Evolutionary conservation across 2,329 filamentous ascomycete species (phyloP).

Genomic region (Allantophomopsis lycopodina): DNA sequence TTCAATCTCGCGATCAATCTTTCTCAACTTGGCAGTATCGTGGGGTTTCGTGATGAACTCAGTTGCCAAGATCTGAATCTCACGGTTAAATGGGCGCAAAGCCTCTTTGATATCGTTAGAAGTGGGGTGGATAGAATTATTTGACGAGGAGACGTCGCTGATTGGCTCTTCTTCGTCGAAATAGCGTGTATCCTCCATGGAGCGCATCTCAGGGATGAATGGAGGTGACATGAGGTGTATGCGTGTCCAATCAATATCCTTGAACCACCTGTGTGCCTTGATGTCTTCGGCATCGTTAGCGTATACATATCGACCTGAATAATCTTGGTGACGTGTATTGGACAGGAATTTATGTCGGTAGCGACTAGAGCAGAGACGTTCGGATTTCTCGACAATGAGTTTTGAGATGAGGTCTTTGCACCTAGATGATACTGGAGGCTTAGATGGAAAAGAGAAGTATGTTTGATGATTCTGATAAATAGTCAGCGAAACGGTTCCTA

Average conservation of each 20-base stretch:
- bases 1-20: conserved; percentile 19
- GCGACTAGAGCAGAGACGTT: conserved; percentile 60
- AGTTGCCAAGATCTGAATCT: conserved; percentile 17
- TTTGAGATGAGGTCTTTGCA: conserved; percentile 66
- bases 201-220: conserved; percentile 61
- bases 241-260: conserved; percentile 62
- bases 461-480: conserved; percentile 47
- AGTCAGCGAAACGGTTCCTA: conserved; percentile 6
- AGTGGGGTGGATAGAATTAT: conserved; percentile 5
- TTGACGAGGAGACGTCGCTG: conserved; percentile 42
- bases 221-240: conserved; percentile 61
- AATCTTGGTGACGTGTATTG: conserved; percentile 16
- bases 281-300: conserved; percentile 79
- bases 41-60: conserved; percentile 16
- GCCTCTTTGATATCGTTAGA: conserved; percentile 14
- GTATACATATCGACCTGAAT: conserved; percentile 55
- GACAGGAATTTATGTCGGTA: conserved; percentile 56
- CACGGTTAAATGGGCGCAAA: conserved; percentile 17
- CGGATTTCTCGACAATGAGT: conserved; percentile 61
- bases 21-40: conserved; percentile 14
- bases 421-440: conserved; percentile 48
- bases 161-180: conserved; percentile 76
- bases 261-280: conserved; percentile 80
- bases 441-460: conserved; percentile 59
- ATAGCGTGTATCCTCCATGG: conserved; percentile 67